Conservation (phyloP, 1,284 basidiomycete genomes). For the Cryptococcus sp. region DNA sequence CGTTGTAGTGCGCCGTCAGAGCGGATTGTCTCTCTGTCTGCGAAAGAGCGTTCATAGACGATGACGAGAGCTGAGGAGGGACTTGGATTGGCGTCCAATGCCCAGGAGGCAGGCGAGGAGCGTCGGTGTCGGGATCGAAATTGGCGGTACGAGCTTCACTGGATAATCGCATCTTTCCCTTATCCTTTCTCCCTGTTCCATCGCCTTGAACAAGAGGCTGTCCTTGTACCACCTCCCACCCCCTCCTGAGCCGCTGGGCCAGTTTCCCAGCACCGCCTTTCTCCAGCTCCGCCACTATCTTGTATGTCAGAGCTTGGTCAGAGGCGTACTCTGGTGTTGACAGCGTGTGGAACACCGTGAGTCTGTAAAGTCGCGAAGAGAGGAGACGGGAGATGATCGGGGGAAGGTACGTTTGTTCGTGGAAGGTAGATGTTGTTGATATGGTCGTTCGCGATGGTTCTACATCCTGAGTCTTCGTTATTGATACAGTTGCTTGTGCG, state of each 20-base stretch:
- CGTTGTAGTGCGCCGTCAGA: constrained; percentile 25
- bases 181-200: background rate
- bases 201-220: background rate
- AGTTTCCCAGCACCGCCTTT: constrained; percentile 37
- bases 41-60: background rate
- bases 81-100: constrained; percentile 10
- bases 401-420: constrained; percentile 16
- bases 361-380: constrained; percentile 33
- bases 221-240: constrained; percentile 15
- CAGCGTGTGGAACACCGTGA: constrained; percentile 40
- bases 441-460: background rate
- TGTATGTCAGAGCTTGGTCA: constrained; percentile 21
- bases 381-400: constrained; percentile 33
- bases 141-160: constrained; percentile 3
- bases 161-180: constrained; percentile 9
- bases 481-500: too few relatives aligned
- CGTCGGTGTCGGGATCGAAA: background rate
- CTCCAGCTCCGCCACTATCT: constrained; percentile 26
- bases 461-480: background rate
- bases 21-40: background rate
- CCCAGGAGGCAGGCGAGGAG: constrained; percentile 6
- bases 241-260: constrained; percentile 29
- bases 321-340: constrained; percentile 30
- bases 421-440: background rate
- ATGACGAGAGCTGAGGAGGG: constrained; percentile 1